These are phyloP conservation scores for Kwoniella dendrophila DNA, from an alignment of 768 basidiomycete genomes.

Conservation along the genomic window DNA sequence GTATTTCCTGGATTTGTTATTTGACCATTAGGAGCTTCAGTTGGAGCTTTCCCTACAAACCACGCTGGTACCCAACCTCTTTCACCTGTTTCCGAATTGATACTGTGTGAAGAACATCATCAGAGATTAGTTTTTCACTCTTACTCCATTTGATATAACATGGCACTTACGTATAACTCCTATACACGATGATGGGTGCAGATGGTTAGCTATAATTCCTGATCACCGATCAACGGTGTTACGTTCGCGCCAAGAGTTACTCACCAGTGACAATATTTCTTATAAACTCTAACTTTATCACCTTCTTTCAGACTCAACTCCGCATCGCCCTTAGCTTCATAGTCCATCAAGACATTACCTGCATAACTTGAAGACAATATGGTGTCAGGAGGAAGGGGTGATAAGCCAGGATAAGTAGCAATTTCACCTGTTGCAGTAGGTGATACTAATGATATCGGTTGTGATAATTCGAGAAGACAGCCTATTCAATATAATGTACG, in stretches of 20 bases:
- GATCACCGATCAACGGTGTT: neutral
- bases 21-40: too few relatives aligned
- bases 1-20: neutral
- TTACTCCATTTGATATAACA: neutral
- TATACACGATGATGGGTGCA: neutral
- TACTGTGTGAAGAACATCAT: slow-evolving; percentile 59
- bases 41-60: slow-evolving; percentile 80
- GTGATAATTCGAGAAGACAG: slow-evolving; percentile 87
- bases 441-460: slow-evolving; percentile 84
- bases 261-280: slow-evolving; percentile 96
- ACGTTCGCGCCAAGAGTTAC: neutral
- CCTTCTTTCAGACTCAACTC: slow-evolving; percentile 88
- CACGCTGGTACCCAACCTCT: slow-evolving; percentile 98
- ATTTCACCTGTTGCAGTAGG: slow-evolving; percentile 20
- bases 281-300: slow-evolving; percentile 86
- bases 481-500: too few relatives aligned
- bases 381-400: slow-evolving; percentile 79
- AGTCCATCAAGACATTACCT: slow-evolving; percentile 94
- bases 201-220: neutral
- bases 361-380: slow-evolving; percentile 98
- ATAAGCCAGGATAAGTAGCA: slow-evolving; percentile 39
- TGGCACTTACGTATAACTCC: slow-evolving; percentile 49
- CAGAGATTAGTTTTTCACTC: neutral
- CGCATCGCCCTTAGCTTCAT: slow-evolving; percentile 88
- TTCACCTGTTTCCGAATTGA: slow-evolving; percentile 89